phyloP scores from a whole-genome alignment of 1,284 basidiomycete species.

The Schizophyllum amplum region DNA sequence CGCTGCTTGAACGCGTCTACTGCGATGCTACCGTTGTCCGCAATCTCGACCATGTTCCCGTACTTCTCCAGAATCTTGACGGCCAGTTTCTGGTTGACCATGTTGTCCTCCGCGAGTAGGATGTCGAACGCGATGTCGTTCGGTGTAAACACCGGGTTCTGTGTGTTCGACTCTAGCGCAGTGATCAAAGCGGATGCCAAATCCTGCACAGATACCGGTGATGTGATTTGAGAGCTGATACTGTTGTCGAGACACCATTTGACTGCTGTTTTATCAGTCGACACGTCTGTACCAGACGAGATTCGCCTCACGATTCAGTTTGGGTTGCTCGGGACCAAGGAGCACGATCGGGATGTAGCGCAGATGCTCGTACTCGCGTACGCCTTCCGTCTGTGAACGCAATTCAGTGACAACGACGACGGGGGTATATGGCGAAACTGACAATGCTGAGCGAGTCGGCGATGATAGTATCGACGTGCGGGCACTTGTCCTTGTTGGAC shows the following conservation, averaged over 20 bases:
- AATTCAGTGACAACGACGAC: constrained; percentile 11
- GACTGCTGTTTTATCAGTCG: constrained; percentile 35
- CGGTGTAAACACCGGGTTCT: constrained; percentile 70
- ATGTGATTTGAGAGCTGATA: constrained; percentile 86
- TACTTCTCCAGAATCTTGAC: constrained; percentile 97
- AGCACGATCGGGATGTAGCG: constrained; percentile 96
- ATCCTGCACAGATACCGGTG: constrained; percentile 84
- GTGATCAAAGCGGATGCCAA: constrained; percentile 89
- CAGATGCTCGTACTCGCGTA: constrained; percentile 90
- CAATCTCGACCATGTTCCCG: constrained; percentile 94
- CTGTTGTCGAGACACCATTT: constrained; percentile 91
- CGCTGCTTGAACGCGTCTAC: constrained; percentile 84
- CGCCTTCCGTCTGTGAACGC: constrained; percentile 63
- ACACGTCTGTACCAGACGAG: background rate
- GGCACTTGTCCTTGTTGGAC: constrained; percentile 72
- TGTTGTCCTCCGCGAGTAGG: constrained; percentile 95
- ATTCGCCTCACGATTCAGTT: constrained; percentile 56
- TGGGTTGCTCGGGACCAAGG: constrained; percentile 73
- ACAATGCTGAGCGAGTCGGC: constrained; percentile 85
- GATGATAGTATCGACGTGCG: constrained; percentile 93
- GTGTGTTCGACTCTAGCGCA: constrained; percentile 89
- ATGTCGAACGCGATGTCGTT: constrained; percentile 90
- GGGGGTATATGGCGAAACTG: constrained; percentile 23
- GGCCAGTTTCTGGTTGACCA: constrained; percentile 96
- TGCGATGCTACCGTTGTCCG: constrained; percentile 92